Evolutionary conservation across 1,139 yeast species (phyloP), one percentile per base, ranked within the genome.

Genomic region (Taphrina flavorubra): DNA sequence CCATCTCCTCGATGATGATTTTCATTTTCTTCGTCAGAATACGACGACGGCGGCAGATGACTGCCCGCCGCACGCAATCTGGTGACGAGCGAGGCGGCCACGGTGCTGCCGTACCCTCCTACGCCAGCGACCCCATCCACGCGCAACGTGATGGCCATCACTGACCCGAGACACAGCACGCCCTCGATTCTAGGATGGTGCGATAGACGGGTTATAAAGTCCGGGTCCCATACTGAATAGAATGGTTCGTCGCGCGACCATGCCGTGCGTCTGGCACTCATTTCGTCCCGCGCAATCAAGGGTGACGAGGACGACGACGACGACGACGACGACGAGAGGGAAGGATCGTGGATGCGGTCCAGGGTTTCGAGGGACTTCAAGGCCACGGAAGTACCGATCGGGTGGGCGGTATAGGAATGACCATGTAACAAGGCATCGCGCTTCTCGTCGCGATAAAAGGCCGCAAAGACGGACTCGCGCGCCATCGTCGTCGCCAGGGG

Each of bases 361-460:
- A 70, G 39, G 20, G 55, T 8, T n/a, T 34, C 68, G 20, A 76
- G 66, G 1, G 77, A 73, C 44, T 71, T 69, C n/a, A 69, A 59
- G 4, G 77, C 77, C 5, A 75, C 77, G n/a, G 72, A 69, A 57
- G 77, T 75, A 6, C 77, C 77, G n/a, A 75, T 72, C 8, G 78
- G 76, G 55, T 76, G 77, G 1, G 77, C 78, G 1, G 77, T 75
- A 56, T 75, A 75, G 34, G 74, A 72, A 60, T 76, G 78, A 1
- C 77, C 77, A 65, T 76, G 77, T 2, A 76, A 70, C 57, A 76
- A 69, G 25, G 77, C 77, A 58, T 75, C 77, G 11, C 71, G 71
- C 61, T 75, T 75, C 20, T 70, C 65, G 36, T 65, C 70, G 36
- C 76, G 72, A 47, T 74, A 51, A 59, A 75, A 75, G 1, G 74